A percentile compares a stretch with the other conserved stretches of the same genome.
Conservation (phyloP, 352 stramenopile species). For the Globisporangium middletonii region DNA sequence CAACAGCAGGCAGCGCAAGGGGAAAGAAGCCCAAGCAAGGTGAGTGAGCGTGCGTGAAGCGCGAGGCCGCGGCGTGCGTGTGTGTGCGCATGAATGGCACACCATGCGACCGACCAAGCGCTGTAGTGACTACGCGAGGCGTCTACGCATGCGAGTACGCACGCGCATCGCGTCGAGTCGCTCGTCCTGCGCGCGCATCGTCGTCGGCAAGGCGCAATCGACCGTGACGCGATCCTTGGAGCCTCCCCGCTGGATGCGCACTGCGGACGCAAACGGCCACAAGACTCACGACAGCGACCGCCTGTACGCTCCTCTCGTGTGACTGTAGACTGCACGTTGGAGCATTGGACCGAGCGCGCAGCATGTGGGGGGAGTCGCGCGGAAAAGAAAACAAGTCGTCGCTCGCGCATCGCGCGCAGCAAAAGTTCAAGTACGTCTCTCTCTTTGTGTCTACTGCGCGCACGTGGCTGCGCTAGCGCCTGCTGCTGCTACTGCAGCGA, state of each 20-base stretch:
- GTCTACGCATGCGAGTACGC: neutral
- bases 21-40: neutral
- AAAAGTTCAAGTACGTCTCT: conserved; percentile 81
- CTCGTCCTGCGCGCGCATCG: neutral
- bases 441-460: neutral
- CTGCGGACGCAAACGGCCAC: too few species aligned
- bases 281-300: too few species aligned
- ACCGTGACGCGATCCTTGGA: too few species aligned
- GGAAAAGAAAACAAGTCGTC: conserved; percentile 85
- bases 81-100: neutral
- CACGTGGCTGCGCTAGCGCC: neutral
- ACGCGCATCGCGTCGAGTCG: neutral
- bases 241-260: too few species aligned
- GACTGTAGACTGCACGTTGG: neutral
- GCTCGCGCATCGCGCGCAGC: conserved; percentile 77
- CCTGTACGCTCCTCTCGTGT: neutral
- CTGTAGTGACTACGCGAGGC: neutral
- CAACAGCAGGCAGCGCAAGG: neutral
- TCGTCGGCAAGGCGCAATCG: neutral
- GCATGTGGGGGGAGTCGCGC: conserved; percentile 59
- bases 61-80: neutral
- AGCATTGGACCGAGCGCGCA: neutral
- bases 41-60: neutral
- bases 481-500: neutral
- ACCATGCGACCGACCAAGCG: neutral